phyloP scores from a whole-genome alignment of 495 filamentous ascomycete species.

The Polyplosphaeria fusca region DNA sequence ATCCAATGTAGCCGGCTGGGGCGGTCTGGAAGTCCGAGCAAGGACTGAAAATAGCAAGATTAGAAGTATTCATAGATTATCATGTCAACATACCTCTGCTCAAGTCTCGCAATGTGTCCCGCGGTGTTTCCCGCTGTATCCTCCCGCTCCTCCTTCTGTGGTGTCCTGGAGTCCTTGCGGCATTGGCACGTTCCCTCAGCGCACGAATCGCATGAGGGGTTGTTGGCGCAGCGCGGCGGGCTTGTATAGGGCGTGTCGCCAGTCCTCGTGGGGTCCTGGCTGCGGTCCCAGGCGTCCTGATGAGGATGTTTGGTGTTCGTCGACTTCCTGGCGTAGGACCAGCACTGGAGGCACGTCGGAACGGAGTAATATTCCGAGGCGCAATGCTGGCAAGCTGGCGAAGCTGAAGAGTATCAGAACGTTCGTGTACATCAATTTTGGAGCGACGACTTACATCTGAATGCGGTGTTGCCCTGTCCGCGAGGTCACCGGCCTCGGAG shows the following conservation, averaged over 20 bases:
- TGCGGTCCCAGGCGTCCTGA: slow-evolving; percentile 31
- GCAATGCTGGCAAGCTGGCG: slow-evolving; percentile 41
- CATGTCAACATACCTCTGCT: slow-evolving; percentile 51
- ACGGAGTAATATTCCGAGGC: slow-evolving; percentile 42
- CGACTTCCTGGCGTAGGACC: slow-evolving; percentile 18
- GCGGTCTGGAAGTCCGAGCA: slow-evolving; percentile 55
- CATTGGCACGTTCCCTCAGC: slow-evolving; percentile 67
- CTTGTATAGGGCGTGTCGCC: slow-evolving; percentile 33
- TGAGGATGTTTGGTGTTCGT: slow-evolving; percentile 24
- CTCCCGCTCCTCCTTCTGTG: slow-evolving; percentile 63
- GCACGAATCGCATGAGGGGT: slow-evolving; percentile 74
- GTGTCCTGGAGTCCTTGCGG: slow-evolving; percentile 64
- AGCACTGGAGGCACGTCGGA: slow-evolving; percentile 33
- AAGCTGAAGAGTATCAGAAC: slow-evolving; percentile 29
- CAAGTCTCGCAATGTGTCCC: slow-evolving; percentile 65
- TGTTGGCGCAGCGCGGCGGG: slow-evolving; percentile 47
- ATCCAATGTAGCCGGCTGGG: slow-evolving; percentile 57
- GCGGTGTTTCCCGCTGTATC: slow-evolving; percentile 71
- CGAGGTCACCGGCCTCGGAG: slow-evolving; percentile 34
- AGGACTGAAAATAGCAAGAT: slow-evolving; percentile 51
- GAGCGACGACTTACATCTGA: slow-evolving; percentile 32
- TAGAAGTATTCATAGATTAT: too few relatives aligned
- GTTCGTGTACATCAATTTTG: not conserved
- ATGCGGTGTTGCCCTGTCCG: slow-evolving; percentile 37
- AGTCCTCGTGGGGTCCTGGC: slow-evolving; percentile 32